phyloP scores from a whole-genome alignment of 2,329 filamentous ascomycete species.

The Rhynchosporium secalis region DNA sequence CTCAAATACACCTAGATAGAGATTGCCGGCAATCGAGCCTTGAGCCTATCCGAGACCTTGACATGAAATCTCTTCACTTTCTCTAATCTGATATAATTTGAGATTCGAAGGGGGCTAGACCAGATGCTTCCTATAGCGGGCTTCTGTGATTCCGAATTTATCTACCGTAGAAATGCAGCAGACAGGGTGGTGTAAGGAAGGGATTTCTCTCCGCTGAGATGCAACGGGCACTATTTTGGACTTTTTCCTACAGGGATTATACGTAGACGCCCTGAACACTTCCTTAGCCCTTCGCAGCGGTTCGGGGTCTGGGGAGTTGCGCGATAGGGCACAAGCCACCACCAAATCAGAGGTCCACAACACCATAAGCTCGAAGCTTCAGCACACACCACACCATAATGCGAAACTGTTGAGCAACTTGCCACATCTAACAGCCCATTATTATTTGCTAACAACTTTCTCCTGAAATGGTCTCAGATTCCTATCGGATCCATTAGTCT shows the following conservation, averaged over 20 bases:
- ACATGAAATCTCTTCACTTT: background rate
- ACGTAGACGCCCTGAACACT: slow-evolving; percentile 6
- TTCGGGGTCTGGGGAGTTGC: background rate
- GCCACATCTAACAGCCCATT: slow-evolving; percentile 7
- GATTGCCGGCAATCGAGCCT: background rate
- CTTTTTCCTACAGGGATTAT: background rate
- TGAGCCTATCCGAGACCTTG: background rate
- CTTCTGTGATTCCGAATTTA: background rate
- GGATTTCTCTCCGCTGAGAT: background rate
- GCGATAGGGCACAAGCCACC: background rate
- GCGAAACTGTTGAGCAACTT: slow-evolving; percentile 9
- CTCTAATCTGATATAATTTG: background rate
- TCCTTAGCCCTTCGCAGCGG: background rate
- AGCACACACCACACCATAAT: background rate
- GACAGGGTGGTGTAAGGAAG: background rate
- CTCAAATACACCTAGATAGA: background rate
- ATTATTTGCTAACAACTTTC: slow-evolving; percentile 3
- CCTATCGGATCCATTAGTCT: background rate
- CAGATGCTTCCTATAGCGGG: too few relatives aligned
- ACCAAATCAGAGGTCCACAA: background rate
- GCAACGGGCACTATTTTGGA: slow-evolving; percentile 10
- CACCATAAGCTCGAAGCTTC: background rate
- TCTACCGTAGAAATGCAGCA: background rate
- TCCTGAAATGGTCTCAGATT: background rate
- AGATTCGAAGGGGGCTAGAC: background rate